These are phyloP conservation scores for Neurospora sp. DNA, from an alignment of 495 filamentous ascomycete species.

Conservation along the genomic window DNA sequence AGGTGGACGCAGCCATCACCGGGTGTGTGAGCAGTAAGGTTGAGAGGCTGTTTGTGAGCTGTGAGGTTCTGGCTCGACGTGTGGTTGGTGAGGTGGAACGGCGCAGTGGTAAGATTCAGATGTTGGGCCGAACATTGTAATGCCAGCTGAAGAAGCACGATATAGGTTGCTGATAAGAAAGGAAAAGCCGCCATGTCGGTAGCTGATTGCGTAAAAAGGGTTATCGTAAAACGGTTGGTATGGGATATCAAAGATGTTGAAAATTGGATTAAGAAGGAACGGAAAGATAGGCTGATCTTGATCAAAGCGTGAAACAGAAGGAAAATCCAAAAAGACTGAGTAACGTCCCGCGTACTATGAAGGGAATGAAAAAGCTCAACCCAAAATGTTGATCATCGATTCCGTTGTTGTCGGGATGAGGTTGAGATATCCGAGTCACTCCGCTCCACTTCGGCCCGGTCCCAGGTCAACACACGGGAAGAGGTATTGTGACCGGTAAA, in stretches of 20 bases:
- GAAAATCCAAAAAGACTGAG: neutral
- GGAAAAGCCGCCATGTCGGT: neutral
- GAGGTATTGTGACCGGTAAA: neutral
- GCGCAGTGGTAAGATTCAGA: neutral
- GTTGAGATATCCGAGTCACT: neutral
- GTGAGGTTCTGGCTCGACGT: too few species aligned
- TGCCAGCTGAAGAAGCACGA: neutral
- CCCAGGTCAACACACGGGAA: neutral
- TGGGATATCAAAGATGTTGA: neutral
- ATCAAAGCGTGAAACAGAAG: neutral
- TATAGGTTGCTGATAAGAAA: neutral
- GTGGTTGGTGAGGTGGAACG: neutral
- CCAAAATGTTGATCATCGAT: neutral
- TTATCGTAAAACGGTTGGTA: neutral
- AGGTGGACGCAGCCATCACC: slow-evolving; percentile 31
- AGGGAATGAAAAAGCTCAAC: neutral
- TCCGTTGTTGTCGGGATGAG: neutral
- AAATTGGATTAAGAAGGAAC: neutral
- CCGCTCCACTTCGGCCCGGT: neutral
- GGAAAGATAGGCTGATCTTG: neutral
- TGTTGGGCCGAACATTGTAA: neutral
- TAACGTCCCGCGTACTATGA: neutral
- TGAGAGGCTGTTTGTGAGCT: too few species aligned
- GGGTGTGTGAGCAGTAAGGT: neutral
- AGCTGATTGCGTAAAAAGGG: neutral